Evolutionary conservation across 192 early-diverging fungal genomes (phyloP).

Genomic region (Endogone sp.): DNA sequence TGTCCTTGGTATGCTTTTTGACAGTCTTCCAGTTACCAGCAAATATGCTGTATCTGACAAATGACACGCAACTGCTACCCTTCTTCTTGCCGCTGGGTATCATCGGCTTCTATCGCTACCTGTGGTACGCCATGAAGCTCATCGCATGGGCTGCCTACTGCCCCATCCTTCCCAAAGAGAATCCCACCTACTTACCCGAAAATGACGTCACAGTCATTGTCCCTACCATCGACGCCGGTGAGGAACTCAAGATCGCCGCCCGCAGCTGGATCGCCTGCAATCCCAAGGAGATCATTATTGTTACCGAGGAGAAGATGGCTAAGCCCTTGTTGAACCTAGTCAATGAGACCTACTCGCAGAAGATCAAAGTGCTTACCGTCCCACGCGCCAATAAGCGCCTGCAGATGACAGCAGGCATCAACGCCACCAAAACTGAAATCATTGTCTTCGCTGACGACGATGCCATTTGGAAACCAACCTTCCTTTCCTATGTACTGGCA

Average conservation of each 20-base stretch:
- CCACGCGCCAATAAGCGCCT: slow-evolving; percentile 58
- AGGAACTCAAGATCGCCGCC: slow-evolving; percentile 66
- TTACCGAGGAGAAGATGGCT: slow-evolving; percentile 55
- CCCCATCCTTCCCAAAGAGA: slow-evolving; percentile 49
- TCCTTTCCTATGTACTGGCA: slow-evolving; percentile 60
- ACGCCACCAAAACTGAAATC: slow-evolving; percentile 57
- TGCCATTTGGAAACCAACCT: slow-evolving; percentile 62
- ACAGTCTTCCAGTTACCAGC: too few relatives aligned
- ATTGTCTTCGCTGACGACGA: slow-evolving; percentile 70
- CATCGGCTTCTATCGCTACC: slow-evolving; percentile 68
- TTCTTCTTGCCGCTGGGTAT: slow-evolving; percentile 69
- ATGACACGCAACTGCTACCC: slow-evolving; percentile 50
- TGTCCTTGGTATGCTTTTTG: too few relatives aligned
- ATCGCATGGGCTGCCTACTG: slow-evolving; percentile 59
- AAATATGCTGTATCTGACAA: slow-evolving; percentile 66
- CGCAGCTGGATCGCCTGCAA: slow-evolving; percentile 56
- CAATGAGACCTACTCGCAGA: slow-evolving; percentile 51
- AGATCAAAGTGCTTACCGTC: slow-evolving; percentile 53
- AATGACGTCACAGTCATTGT: slow-evolving; percentile 70
- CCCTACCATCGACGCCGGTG: slow-evolving; percentile 74
- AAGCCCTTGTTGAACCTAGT: slow-evolving; percentile 50
- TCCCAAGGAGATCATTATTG: slow-evolving; percentile 69
- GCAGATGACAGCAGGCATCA: slow-evolving; percentile 68
- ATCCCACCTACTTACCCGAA: slow-evolving; percentile 51
- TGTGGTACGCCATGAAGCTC: slow-evolving; percentile 66